These are phyloP conservation scores for Phytophthora pistaciae DNA, from an alignment of 352 stramenopile species.

Conservation along the genomic window DNA sequence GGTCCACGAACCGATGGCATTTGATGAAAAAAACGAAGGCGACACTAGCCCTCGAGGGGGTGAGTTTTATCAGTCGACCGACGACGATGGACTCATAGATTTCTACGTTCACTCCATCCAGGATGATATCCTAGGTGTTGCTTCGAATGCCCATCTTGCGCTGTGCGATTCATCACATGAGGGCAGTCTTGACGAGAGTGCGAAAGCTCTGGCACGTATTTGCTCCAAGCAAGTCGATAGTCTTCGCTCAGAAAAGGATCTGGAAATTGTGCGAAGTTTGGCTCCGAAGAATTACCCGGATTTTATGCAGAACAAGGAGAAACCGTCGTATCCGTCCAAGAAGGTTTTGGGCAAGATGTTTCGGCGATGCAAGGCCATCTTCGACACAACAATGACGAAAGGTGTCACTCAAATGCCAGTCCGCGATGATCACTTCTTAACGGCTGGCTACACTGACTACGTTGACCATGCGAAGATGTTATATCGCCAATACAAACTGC, in stretches of 20 bases:
- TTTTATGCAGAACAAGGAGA: conserved; percentile 84
- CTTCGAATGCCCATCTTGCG: conserved; percentile 83
- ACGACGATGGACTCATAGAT: conserved; percentile 61
- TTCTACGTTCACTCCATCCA: conserved; percentile 83
- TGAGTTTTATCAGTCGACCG: conserved; percentile 41
- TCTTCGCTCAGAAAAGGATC: conserved; percentile 61
- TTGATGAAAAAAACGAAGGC: conserved; percentile 35
- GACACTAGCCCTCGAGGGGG: conserved; percentile 20
- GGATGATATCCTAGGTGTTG: conserved; percentile 78
- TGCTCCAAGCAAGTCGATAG: conserved; percentile 82
- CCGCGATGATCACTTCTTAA: conserved; percentile 64
- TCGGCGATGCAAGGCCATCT: conserved; percentile 64
- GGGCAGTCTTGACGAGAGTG: conserved; percentile 58
- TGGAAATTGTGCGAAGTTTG: conserved; percentile 58
- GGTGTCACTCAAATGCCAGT: conserved; percentile 41
- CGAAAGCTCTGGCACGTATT: conserved; percentile 68
- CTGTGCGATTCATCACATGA: conserved; percentile 56
- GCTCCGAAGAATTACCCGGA: conserved; percentile 75
- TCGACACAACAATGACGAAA: conserved; percentile 53
- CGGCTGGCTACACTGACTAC: conserved; percentile 59
- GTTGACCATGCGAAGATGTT: conserved; percentile 45
- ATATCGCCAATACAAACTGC: conserved; percentile 78
- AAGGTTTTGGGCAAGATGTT: conserved; percentile 85
- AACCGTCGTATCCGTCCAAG: conserved; percentile 67
- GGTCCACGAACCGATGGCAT: conserved; percentile 59